phyloP scores from a whole-genome alignment of 768 basidiomycete genomes.

The Mycena metata region DNA sequence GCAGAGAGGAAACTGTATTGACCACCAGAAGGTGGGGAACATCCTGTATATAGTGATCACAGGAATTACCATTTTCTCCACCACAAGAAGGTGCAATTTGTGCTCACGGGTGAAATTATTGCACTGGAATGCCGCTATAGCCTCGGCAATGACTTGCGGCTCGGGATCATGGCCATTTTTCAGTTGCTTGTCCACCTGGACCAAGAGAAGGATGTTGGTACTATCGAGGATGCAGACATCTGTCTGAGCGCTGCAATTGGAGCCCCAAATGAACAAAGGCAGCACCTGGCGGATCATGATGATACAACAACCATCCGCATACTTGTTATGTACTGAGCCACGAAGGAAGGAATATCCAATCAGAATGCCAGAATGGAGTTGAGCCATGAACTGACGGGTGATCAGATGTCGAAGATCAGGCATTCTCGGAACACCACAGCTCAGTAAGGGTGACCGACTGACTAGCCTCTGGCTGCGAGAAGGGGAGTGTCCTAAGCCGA shows the following conservation, averaged over 20 bases:
- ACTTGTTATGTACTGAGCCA: too few relatives aligned
- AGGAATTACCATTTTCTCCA: conserved; percentile 36
- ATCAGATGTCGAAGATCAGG: too few relatives aligned
- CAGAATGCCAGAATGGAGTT: too few relatives aligned
- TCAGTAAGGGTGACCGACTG: too few relatives aligned
- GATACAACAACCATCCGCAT: too few relatives aligned
- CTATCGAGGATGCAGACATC: conserved; percentile 44
- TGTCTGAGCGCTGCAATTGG: conserved; percentile 38
- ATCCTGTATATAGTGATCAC: conserved; percentile 40
- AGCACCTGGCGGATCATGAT: conserved; percentile 26
- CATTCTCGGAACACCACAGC: too few relatives aligned
- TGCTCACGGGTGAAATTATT: conserved; percentile 41
- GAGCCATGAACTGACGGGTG: too few relatives aligned
- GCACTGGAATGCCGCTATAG: conserved; percentile 46
- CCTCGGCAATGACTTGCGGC: conserved; percentile 48
- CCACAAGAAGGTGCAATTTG: conserved; percentile 36
- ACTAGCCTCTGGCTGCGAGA: too few relatives aligned
- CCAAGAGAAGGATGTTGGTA: conserved; percentile 41
- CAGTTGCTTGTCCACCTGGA: conserved; percentile 40
- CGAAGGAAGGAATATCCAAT: too few relatives aligned
- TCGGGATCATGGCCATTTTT: conserved; percentile 44
- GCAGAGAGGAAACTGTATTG: too few relatives aligned
- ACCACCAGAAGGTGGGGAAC: conserved; percentile 44
- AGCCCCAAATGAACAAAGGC: conserved; percentile 43
- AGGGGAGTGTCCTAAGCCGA: too few relatives aligned